A percentile compares a stretch with the other conserved stretches of the same genome.
Conservation (phyloP, 306 rosid genomes). For the Dryas alaskensis region DNA sequence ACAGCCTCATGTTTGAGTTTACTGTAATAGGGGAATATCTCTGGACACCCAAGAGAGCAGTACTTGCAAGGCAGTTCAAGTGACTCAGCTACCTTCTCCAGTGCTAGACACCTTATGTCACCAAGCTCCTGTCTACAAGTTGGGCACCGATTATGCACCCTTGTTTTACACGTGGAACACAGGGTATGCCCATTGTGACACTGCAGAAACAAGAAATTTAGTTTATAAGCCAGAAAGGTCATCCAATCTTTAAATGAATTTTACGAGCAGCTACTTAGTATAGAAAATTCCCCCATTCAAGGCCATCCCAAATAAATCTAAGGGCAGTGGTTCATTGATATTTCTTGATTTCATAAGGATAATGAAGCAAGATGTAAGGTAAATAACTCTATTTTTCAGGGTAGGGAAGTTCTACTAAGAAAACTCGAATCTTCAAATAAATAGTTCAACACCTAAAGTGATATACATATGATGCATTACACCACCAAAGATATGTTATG, state of each 20-base stretch:
- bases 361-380: not conserved
- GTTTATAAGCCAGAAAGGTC: slow-evolving; percentile 18
- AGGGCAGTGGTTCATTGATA: not conserved
- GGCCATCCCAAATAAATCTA: not conserved
- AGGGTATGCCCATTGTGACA: slow-evolving; percentile 81
- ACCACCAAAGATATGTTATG: not conserved
- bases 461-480: not conserved
- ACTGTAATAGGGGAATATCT: slow-evolving; percentile 70
- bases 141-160: slow-evolving; percentile 79
- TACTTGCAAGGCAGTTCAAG: slow-evolving; percentile 74
- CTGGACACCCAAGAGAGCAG: slow-evolving; percentile 62
- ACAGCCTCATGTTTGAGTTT: slow-evolving; percentile 69
- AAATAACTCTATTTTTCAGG: not conserved
- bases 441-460: not conserved
- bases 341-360: not conserved
- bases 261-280: not conserved
- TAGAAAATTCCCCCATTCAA: not conserved
- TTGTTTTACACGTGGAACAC: slow-evolving; percentile 70
- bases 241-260: not conserved
- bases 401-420: not conserved
- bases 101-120: slow-evolving; percentile 73
- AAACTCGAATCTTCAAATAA: not conserved
- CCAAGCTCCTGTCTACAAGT: slow-evolving; percentile 77
- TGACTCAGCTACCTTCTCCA: slow-evolving; percentile 79
- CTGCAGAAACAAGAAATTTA: slow-evolving; percentile 39